Evolutionary conservation across 176 grass and related monocot genomes (phyloP), one percentile per base, ranked within the genome.

Genomic region (Otatea glauca): DNA sequence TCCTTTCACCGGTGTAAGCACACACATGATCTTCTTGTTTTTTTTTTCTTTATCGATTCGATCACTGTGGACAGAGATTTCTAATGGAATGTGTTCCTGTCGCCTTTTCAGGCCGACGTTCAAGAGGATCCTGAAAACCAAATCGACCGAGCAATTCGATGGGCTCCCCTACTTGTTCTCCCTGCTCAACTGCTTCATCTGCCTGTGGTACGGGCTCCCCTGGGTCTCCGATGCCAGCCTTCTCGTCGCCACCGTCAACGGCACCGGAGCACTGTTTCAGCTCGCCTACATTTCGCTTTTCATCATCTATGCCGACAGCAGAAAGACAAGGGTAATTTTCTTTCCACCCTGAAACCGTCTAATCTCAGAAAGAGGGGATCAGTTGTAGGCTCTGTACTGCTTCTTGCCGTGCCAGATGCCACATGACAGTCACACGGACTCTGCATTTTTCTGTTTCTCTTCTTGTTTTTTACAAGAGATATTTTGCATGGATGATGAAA

Each of bases 131-230:
- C 35, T 97, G n/a, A 81, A 73, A 41, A 91, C 80, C 10, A 88
- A 89, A 70, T 97, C 94, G 27, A 97, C 90, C 2, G 92, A 97
- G 90, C 86, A 91, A 43, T 97, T 97, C 84, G 93, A 93, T 4
- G 85, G 34, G 34, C 68, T 92, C 25, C 94, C 94, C 1, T 97
- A 97, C 65, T 6, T 89, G 17, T 80, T 89, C 35, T 94, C 94
- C 77, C 88, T 97, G 20, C 83, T 94, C 80, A 94, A 97, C 81
- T 97, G 94, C 92, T 77, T 88, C 69, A 88, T 94, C 84, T 97
- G 91, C 84, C 49, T 93, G 49, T 97, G 94, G 94, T 97, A 97
- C n/a, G 92, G 94, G 4, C 88, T 97, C 43, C 94, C 94, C 0
- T 92, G 78, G 50, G 84, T 97, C 74, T 85, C 92, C 4, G 70